A percentile compares a stretch with the other conserved stretches of the same genome.
phyloP scores from a whole-genome alignment of 257 asterid species.

The Solanum infundibuliforme region DNA sequence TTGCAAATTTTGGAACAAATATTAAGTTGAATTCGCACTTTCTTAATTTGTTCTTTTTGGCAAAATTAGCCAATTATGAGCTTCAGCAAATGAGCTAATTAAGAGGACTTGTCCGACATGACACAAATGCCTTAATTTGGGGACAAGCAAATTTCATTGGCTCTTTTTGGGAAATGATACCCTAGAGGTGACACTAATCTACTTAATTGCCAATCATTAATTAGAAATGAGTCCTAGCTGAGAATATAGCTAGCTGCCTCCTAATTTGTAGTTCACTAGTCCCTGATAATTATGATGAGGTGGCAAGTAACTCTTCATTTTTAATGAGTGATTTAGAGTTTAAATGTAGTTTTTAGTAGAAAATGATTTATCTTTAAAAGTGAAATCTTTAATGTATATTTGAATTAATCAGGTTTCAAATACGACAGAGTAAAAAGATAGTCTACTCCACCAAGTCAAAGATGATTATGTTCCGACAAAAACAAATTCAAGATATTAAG shows the following conservation, averaged over 20 bases:
- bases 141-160: neutral
- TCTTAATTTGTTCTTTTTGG: neutral
- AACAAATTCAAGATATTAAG: neutral
- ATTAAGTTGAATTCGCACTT: neutral
- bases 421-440: no score
- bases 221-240: neutral
- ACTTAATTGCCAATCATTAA: neutral
- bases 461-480: neutral
- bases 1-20: neutral
- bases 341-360: neutral
- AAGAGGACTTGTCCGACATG: neutral
- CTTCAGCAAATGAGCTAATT: neutral
- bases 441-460: neutral
- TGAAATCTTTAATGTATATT: no score
- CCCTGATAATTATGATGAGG: neutral
- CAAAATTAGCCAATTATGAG: neutral
- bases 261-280: neutral
- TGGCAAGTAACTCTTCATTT: neutral
- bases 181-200: neutral
- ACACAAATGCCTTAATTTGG: neutral
- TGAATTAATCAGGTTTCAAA: neutral
- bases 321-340: neutral
- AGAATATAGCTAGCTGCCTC: neutral
- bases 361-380: neutral
- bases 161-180: neutral